phyloP scores from a whole-genome alignment of 371 early-diverging fungal species.

The Apophysomyces sp. region DNA sequence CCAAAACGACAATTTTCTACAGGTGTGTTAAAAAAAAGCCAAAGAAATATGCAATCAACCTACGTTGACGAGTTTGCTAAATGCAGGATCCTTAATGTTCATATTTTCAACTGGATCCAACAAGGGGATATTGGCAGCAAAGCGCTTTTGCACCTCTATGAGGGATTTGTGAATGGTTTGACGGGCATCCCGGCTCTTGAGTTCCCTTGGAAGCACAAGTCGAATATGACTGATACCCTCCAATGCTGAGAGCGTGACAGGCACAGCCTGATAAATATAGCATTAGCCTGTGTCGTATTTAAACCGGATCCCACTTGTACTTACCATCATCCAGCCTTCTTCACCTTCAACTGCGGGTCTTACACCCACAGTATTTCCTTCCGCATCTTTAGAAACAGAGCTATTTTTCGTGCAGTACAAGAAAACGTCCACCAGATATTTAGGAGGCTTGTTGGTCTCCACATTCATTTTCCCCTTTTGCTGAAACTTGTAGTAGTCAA shows the following conservation, averaged over 20 bases:
- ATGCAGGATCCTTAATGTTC: slow-evolving; percentile 81
- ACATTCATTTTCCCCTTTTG: slow-evolving; percentile 29
- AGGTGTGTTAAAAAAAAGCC: neutral
- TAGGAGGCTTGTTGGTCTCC: slow-evolving; percentile 31
- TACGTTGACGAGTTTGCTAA: slow-evolving; percentile 69
- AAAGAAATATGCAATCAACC: neutral
- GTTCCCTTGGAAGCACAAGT: slow-evolving; percentile 72
- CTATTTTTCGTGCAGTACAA: slow-evolving; percentile 73
- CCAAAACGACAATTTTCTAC: slow-evolving; percentile 71
- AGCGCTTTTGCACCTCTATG: slow-evolving; percentile 71
- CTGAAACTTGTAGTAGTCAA: slow-evolving; percentile 40
- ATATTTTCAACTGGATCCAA: slow-evolving; percentile 91
- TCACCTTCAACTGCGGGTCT: slow-evolving; percentile 60
- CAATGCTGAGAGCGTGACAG: slow-evolving; percentile 73
- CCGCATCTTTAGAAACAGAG: slow-evolving; percentile 52
- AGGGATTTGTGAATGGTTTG: slow-evolving; percentile 69
- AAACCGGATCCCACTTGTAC: neutral
- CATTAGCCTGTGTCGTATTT: neutral
- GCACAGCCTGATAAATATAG: slow-evolving; percentile 56
- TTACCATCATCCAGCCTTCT: slow-evolving; percentile 63
- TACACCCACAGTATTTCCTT: slow-evolving; percentile 54
- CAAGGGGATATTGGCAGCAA: slow-evolving; percentile 73
- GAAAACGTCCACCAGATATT: slow-evolving; percentile 83
- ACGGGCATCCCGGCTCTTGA: slow-evolving; percentile 57
- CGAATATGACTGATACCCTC: slow-evolving; percentile 79